These are phyloP conservation scores for Juncus inflexus DNA, from an alignment of 176 grass and related monocot genomes.

Conservation along the genomic window DNA sequence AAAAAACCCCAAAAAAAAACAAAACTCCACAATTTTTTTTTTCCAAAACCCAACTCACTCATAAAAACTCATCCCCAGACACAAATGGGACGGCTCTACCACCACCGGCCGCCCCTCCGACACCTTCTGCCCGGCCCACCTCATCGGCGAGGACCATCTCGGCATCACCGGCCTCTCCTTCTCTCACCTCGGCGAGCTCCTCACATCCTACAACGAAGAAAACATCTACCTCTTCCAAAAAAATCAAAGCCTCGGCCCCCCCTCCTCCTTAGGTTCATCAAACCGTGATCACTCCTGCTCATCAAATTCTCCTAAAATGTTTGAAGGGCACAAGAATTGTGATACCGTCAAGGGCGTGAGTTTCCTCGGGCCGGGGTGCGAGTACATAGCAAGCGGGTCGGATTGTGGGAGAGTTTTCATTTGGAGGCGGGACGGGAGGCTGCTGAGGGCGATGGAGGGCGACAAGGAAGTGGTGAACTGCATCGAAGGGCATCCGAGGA, in stretches of 20 bases:
- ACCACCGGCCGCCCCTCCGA: constrained; percentile 42
- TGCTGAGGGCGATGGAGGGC: constrained; percentile 66
- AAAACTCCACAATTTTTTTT: not conserved
- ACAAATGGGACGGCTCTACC: constrained; percentile 59
- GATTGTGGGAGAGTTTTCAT: constrained; percentile 86
- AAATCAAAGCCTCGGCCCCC: constrained; percentile 61
- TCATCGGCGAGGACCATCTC: constrained; percentile 38
- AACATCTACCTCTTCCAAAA: constrained; percentile 79
- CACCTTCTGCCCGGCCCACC: constrained; percentile 73
- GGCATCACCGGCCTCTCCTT: constrained; percentile 82
- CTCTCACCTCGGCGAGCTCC: constrained; percentile 62
- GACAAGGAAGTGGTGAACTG: constrained; percentile 81
- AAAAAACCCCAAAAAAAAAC: too few relatives aligned
- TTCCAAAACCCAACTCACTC: not conserved
- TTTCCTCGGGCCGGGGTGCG: constrained; percentile 81
- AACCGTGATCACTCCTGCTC: constrained; percentile 37
- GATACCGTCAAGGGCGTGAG: constrained; percentile 79
- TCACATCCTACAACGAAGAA: constrained; percentile 74
- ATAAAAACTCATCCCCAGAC: constrained; percentile 16
- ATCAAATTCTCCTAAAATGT: constrained; percentile 39
- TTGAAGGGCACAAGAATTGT: constrained; percentile 61
- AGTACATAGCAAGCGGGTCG: constrained; percentile 84
- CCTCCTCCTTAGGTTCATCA: constrained; percentile 17
- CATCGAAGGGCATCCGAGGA: constrained; percentile 70
- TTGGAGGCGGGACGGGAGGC: constrained; percentile 74